Evolutionary conservation across 805 yeast species (phyloP).

Genomic region (Pichia occidentalis): DNA sequence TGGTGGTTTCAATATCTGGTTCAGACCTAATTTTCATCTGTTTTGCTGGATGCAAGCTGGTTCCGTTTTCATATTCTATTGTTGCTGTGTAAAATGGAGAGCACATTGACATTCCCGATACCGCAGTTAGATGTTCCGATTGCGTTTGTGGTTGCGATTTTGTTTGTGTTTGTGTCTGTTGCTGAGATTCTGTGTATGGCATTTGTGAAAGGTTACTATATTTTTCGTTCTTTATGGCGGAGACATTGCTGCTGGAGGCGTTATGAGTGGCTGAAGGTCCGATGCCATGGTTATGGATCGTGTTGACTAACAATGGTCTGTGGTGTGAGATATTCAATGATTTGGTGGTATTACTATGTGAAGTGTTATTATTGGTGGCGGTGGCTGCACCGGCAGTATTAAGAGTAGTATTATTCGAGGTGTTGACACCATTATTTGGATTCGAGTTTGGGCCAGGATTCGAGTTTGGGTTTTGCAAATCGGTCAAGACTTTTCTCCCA

Average conservation of each 20-base stretch:
- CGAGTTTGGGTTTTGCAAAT: conserved; percentile 4
- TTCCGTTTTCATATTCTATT: conserved; percentile 4
- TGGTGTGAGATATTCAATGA: conserved; percentile 13
- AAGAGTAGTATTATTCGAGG: no score
- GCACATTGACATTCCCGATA: conserved; percentile 25
- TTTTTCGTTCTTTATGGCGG: no score
- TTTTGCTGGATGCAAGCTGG: conserved; percentile 6
- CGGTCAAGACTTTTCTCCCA: conserved; percentile 7
- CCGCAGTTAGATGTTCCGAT: conserved; percentile 32
- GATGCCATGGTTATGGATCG: conserved; percentile 12
- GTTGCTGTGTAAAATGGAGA: conserved; percentile 29
- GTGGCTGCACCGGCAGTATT: conserved; percentile 15
- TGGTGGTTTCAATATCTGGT: conserved; percentile 1
- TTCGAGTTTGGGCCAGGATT: background rate
- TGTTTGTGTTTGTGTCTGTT: conserved; percentile 2
- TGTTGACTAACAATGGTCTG: conserved; percentile 11
- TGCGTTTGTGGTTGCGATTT: conserved; percentile 56
- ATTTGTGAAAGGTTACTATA: no score
- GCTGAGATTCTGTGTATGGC: conserved; percentile 3
- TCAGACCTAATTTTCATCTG: conserved; percentile 22
- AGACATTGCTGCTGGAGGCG: conserved; percentile 2
- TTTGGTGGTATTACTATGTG: conserved; percentile 7
- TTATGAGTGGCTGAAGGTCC: conserved; percentile 3
- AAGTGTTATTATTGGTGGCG: conserved; percentile 2
- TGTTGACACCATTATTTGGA: background rate